phyloP scores from a whole-genome alignment of 1,284 basidiomycete species.

The Cryptococcus depauperatus region DNA sequence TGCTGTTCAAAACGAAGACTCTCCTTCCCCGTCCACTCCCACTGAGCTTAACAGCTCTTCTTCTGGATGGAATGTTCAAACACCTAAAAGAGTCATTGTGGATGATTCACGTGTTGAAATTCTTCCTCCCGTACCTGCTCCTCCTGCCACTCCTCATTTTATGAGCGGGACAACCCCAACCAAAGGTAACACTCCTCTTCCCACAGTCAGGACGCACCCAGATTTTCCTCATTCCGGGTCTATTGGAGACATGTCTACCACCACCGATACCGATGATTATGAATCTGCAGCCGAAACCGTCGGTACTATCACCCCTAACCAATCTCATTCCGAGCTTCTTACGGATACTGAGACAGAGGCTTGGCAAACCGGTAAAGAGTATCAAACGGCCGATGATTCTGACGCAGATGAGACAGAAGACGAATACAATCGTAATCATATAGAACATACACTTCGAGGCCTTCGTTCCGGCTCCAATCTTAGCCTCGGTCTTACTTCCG shows the following conservation, averaged over 20 bases:
- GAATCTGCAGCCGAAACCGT: slow-evolving; percentile 72
- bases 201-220: slow-evolving; percentile 19
- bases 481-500: slow-evolving; percentile 18
- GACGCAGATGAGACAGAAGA: slow-evolving; percentile 41
- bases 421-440: too few relatives aligned
- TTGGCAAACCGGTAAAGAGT: slow-evolving; percentile 40
- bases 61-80: slow-evolving; percentile 14
- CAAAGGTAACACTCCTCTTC: slow-evolving; percentile 24
- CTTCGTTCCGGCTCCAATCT: slow-evolving; percentile 5
- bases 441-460: slow-evolving; percentile 16
- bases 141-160: neutral
- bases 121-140: slow-evolving; percentile 7
- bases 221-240: slow-evolving; percentile 23
- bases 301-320: slow-evolving; percentile 56
- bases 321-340: slow-evolving; percentile 56
- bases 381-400: slow-evolving; percentile 50
- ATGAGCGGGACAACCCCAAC: slow-evolving; percentile 34
- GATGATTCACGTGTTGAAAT: slow-evolving; percentile 9
- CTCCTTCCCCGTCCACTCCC: slow-evolving; percentile 7
- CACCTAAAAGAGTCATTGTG: slow-evolving; percentile 17
- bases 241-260: slow-evolving; percentile 45
- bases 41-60: slow-evolving; percentile 8
- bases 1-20: slow-evolving; percentile 2
- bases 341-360: slow-evolving; percentile 37
- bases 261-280: slow-evolving; percentile 67